Conservation (phyloP, 2,329 filamentous ascomycete genomes). For the Phyllosticta paracitricarpa region DNA sequence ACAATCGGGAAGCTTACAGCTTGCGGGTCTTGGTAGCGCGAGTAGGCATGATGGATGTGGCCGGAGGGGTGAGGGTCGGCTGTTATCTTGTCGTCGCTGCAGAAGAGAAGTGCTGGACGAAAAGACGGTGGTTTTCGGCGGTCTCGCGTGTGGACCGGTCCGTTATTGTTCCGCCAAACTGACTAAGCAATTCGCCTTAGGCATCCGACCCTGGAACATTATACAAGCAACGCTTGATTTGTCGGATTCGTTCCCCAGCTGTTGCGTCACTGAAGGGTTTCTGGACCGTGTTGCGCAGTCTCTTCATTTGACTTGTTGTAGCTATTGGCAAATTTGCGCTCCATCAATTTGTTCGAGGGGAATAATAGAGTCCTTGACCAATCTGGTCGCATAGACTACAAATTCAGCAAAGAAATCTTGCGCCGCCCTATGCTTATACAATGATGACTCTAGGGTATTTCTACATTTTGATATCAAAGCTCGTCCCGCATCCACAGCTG, state of each 20-base stretch:
- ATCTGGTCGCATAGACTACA: neutral
- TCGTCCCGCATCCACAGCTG: constrained; percentile 94
- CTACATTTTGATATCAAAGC: constrained; percentile 73
- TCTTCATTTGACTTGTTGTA: neutral
- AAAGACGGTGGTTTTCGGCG: neutral
- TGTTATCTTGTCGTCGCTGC: neutral
- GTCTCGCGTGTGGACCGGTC: neutral
- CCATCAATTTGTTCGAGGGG: neutral
- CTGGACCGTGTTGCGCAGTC: neutral
- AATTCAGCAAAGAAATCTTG: neutral
- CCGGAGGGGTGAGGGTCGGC: neutral
- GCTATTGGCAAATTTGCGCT: neutral
- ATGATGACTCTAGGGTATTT: neutral
- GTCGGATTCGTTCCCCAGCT: neutral
- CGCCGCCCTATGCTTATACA: neutral
- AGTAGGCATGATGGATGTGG: constrained; percentile 51
- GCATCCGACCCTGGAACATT: neutral
- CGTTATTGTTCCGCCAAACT: neutral
- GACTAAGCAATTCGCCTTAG: neutral
- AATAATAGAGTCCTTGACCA: neutral
- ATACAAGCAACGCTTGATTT: neutral
- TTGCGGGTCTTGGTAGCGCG: constrained; percentile 67
- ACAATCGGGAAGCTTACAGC: constrained; percentile 42
- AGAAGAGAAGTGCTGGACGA: neutral
- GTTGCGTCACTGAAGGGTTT: neutral